Conservation (phyloP, 192 early-diverging fungal genomes). For the Fimicolochytrium jonesii region DNA sequence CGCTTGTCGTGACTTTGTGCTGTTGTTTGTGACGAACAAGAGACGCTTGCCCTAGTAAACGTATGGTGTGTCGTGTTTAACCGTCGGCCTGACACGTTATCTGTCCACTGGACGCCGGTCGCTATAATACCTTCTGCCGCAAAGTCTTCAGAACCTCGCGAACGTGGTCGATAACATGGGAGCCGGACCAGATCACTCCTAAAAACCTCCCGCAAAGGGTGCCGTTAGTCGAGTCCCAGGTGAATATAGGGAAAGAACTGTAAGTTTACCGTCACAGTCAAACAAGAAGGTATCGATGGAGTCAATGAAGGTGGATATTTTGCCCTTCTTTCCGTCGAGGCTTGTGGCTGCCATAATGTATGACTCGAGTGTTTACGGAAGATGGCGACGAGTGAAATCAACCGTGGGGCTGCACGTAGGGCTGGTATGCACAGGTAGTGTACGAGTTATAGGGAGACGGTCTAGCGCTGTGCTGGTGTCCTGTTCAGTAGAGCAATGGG, state of each 20-base stretch:
- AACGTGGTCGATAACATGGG: slow-evolving; percentile 61
- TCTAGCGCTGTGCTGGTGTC: too few relatives aligned
- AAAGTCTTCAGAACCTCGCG: slow-evolving; percentile 69
- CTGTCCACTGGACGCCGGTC: too few relatives aligned
- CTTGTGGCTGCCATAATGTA: too few relatives aligned
- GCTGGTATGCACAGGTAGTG: too few relatives aligned
- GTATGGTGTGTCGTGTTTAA: too few relatives aligned
- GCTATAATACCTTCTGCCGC: slow-evolving; percentile 52
- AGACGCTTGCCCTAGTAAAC: slow-evolving; percentile 80
- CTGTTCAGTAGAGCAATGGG: too few relatives aligned
- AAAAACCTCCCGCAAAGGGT: neutral
- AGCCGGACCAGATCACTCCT: slow-evolving; percentile 92
- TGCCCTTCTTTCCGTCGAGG: neutral
- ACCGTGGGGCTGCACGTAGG: too few relatives aligned
- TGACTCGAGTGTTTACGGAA: too few relatives aligned
- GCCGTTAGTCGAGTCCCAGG: neutral
- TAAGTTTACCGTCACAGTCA: slow-evolving; percentile 85
- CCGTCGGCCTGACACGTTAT: too few relatives aligned
- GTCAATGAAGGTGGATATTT: slow-evolving; percentile 57
- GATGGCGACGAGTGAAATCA: too few relatives aligned
- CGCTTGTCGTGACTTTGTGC: slow-evolving; percentile 74
- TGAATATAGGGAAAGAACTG: neutral
- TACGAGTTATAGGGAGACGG: too few relatives aligned
- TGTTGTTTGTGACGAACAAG: slow-evolving; percentile 99
- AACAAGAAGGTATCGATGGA: slow-evolving; percentile 89